Percentiles rank a stretch among this genome's conserved stretches.
phyloP scores from a whole-genome alignment of 176 grass and related monocot species.

The Aegilops longissima region DNA sequence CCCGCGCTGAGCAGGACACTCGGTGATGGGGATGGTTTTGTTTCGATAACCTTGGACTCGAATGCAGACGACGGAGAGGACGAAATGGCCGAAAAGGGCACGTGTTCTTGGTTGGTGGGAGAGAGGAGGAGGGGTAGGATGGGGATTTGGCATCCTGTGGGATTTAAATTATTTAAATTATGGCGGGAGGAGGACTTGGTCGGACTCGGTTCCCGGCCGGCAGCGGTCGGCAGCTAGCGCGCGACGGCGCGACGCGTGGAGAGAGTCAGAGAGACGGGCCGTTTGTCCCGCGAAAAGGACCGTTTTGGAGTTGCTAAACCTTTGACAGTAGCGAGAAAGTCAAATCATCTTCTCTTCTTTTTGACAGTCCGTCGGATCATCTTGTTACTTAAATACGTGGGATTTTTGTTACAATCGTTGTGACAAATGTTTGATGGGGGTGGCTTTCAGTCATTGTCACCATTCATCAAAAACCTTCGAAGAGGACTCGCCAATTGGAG shows the following conservation, averaged over 20 bases:
- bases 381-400: no score
- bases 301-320: background rate
- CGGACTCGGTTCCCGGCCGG: constrained; percentile 33
- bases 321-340: background rate
- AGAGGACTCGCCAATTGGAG: constrained; percentile 14
- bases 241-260: constrained; percentile 37
- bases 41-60: background rate
- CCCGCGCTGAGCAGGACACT: background rate
- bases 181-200: constrained; percentile 15
- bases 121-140: background rate
- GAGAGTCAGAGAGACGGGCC: background rate
- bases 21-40: background rate
- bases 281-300: background rate
- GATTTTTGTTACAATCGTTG: background rate
- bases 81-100: constrained; percentile 23
- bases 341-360: background rate
- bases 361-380: no score
- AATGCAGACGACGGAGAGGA: background rate
- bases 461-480: background rate
- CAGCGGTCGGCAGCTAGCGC: constrained; percentile 29
- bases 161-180: constrained; percentile 59
- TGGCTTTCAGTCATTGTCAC: background rate
- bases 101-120: no score
- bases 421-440: background rate
- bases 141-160: background rate